A percentile compares a stretch with the other conserved stretches of the same genome.
phyloP scores from a whole-genome alignment of 2,329 filamentous ascomycete species.

The Truncatella angustata region DNA sequence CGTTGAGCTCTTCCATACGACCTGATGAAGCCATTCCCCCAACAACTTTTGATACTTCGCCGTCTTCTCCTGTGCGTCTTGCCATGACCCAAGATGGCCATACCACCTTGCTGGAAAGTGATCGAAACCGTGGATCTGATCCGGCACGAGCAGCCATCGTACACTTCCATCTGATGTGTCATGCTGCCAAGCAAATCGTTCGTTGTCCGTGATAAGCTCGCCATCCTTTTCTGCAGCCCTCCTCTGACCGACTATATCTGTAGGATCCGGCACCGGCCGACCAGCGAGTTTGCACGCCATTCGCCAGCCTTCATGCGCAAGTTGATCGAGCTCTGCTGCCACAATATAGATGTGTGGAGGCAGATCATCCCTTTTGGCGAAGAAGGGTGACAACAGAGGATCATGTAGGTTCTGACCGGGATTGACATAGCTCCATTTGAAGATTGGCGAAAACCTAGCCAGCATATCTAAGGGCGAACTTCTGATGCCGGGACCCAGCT shows the following conservation, averaged over 20 bases:
- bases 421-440: conserved; percentile 41
- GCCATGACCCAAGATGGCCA: conserved; percentile 26
- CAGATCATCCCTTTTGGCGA: conserved; percentile 29
- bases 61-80: conserved; percentile 30
- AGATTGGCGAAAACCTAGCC: conserved; percentile 25
- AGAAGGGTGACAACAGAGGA: conserved; percentile 39
- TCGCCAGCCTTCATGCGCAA: conserved; percentile 39
- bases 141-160: conserved; percentile 41
- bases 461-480: conserved; percentile 24
- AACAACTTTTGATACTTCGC: conserved; percentile 26
- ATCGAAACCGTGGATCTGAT: conserved; percentile 40
- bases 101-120: conserved; percentile 23
- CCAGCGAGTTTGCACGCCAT: conserved; percentile 35
- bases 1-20: conserved; percentile 24
- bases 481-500: conserved; percentile 25
- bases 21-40: conserved; percentile 28
- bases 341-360: conserved; percentile 42
- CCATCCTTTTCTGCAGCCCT: conserved; percentile 15
- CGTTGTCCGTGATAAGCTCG: conserved; percentile 27
- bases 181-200: conserved; percentile 35
- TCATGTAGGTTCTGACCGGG: conserved; percentile 32
- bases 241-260: conserved; percentile 26
- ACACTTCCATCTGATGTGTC: conserved; percentile 24
- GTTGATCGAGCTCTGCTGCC: conserved; percentile 43
- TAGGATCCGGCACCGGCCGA: conserved; percentile 22